Evolutionary conservation across 192 early-diverging fungal species (phyloP), one percentile per base, ranked within the genome.

Genomic region (Coemansia sp.): DNA sequence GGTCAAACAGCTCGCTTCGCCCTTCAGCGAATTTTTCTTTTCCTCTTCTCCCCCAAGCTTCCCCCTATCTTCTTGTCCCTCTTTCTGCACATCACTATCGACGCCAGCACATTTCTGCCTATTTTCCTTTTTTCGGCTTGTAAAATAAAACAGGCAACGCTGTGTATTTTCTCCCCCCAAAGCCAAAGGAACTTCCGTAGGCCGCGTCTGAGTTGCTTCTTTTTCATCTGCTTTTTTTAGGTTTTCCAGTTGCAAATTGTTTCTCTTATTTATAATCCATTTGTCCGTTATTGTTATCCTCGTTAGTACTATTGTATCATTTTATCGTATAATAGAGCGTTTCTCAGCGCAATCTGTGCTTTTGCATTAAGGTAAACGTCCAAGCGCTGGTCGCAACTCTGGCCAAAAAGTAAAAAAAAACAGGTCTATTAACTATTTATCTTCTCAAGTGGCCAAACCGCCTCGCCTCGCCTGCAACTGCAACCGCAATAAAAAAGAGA

Each of bases 61-160:
- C 18, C 28, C 14, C 52, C 54, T 64, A 38, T 49, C 38, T 33
- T 45, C 20, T 49, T 22, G 36, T 31, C 33, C 18, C 29, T 66
- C 56, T 58, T 55, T 56, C 42, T 54, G 56, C 64, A 66, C 56
- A 56, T 58, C 45, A 58, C 48, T 38, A 42, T 40, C 40, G n/a
- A 22, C 48, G 17, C 51, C 49, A 51, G 14, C 36, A 29, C 20
- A 34, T 42, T 30, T 54, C 51, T 45, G 42, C 42, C 42, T 36
- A 18, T 45, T 45, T 38, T 38, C 11, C 36, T 12, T 45, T 45
- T 45, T 45, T 45, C 42, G 42, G 42, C 42, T 45, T 45, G 42
- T 45, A 16, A 45, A 45, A 45, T 45, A 45, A 45, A 45, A 45
- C 42, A 16, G 14, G 42, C 42, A 45, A 45, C 7, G 42, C 42